phyloP scores from a whole-genome alignment of 768 basidiomycete species.

The Strobilomyces confusus region DNA sequence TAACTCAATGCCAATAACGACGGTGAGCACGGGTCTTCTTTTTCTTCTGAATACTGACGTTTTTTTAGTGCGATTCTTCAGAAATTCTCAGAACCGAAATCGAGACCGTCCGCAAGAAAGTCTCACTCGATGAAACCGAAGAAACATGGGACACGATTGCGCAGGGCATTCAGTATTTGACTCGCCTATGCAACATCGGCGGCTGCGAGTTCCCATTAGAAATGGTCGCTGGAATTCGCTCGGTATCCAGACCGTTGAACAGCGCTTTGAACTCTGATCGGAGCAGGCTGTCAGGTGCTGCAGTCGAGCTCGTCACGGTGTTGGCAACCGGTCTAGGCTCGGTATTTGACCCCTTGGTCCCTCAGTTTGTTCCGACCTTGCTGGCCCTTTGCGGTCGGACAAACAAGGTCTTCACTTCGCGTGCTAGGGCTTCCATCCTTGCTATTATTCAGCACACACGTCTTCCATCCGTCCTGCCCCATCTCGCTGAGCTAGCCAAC shows the following conservation, averaged over 20 bases:
- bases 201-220: constrained; percentile 50
- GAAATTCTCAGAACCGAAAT: constrained; percentile 36
- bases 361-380: constrained; percentile 65
- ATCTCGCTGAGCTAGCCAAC: constrained; percentile 50
- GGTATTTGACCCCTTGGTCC: constrained; percentile 63
- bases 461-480: constrained; percentile 57
- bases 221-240: constrained; percentile 47
- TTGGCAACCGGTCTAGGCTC: constrained; percentile 53
- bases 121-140: constrained; percentile 61
- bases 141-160: constrained; percentile 75
- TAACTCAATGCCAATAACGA: constrained; percentile 29
- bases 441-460: constrained; percentile 65
- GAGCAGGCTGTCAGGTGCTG: constrained; percentile 62
- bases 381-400: constrained; percentile 65
- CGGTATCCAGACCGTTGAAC: constrained; percentile 49
- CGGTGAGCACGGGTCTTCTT: constrained; percentile 2
- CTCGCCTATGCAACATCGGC: constrained; percentile 47
- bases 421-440: constrained; percentile 58
- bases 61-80: constrained; percentile 30
- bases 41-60: background rate
- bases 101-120: constrained; percentile 38
- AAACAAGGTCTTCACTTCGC: constrained; percentile 72
- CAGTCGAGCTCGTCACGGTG: constrained; percentile 57
- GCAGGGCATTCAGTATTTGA: constrained; percentile 44
- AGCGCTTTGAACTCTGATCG: constrained; percentile 70